Base-by-base conservation (phyloP, 805 yeast genomes). In the Lipomyces oligophaga region DNA sequence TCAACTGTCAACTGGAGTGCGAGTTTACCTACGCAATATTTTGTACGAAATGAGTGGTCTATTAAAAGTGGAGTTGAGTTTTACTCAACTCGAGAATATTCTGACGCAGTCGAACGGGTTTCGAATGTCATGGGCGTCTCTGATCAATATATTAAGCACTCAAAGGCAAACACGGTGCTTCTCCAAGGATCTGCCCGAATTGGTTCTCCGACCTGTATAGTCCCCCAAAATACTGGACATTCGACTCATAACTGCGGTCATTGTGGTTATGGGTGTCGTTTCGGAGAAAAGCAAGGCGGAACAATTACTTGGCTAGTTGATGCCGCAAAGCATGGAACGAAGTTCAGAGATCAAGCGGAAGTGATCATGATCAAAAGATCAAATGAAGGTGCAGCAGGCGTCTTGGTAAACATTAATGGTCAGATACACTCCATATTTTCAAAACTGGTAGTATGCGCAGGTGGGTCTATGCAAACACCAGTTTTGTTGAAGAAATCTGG, bases 1-100 rank as follows among this genome's bases (percentile, higher is more conserved):
- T 66, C 77, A 5, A 75, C 80, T 11, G 72, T 77, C 34, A 77
- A 77, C 62, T 77, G 81, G 81, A 70, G 75, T 10, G 80, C 80
- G 15, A 67, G 74, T 47, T 56, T 77, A 44, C 68, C 66, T 32
- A 73, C 80, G 0, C 77, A 77, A 1, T 73, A 70, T 60, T 66
- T 67, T 42, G 76, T 77, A 2, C 69, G 81, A 39, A 62, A 68
- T 26, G 79, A 76, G 55, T 77, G 79, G 79, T 73, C 69, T 31
- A 4, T 34, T 18, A 64, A 70, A 21, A 64, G 61, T 41, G 76
- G 76, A 0, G 66, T 71, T 8, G 74, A 73, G 7, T 74, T 73
- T 67, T 77, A 67, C n/a, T 74, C 71, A 3, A 57, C 60, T 8
- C 69, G 65, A 13, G 60, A 52, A 15, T 77, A 65, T 55, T 79